phyloP scores from a whole-genome alignment of 2,329 filamentous ascomycete species.

The Lecanosticta acicola region DNA sequence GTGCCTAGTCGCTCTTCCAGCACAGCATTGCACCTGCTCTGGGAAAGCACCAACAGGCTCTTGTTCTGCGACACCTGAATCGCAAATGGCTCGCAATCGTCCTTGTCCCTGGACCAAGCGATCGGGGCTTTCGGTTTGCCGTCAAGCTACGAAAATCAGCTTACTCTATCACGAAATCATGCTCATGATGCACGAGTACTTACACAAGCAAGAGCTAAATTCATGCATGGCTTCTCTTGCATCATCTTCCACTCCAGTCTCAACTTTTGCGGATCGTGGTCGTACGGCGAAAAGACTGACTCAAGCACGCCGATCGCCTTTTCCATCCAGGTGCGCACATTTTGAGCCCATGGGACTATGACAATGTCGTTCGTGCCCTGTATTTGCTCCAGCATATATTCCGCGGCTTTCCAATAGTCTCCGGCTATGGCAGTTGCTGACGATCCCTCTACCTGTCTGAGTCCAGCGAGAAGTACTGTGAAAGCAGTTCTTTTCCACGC shows the following conservation, averaged over 20 bases:
- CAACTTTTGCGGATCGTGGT: slow-evolving; percentile 10
- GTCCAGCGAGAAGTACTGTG: slow-evolving; percentile 1
- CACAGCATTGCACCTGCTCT: slow-evolving; percentile 1
- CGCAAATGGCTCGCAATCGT: slow-evolving; percentile 1
- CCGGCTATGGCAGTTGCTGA: slow-evolving; percentile 1
- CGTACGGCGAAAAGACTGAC: slow-evolving; percentile 4
- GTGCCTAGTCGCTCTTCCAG: background rate
- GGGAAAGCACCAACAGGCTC: slow-evolving; percentile 1
- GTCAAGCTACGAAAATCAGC: slow-evolving; percentile 6
- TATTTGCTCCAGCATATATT: slow-evolving; percentile 10
- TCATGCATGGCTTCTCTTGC: slow-evolving; percentile 11
- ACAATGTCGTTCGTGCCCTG: slow-evolving; percentile 6
- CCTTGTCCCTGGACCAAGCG: background rate
- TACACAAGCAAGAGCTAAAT: slow-evolving; percentile 6
- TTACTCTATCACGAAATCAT: background rate
- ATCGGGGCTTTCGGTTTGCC: background rate
- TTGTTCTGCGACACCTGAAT: slow-evolving; percentile 1
- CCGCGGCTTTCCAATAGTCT: slow-evolving; percentile 10
- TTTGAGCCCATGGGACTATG: slow-evolving; percentile 5
- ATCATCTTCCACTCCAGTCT: slow-evolving; percentile 10
- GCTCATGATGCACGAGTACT: background rate
- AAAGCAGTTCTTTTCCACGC: background rate
- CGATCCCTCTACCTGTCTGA: slow-evolving; percentile 9
- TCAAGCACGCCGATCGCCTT: slow-evolving; percentile 10
- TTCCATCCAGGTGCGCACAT: slow-evolving; percentile 7